These are phyloP conservation scores for Venturia nashicola DNA, from an alignment of 2,329 filamentous ascomycete species.

Conservation along the genomic window DNA sequence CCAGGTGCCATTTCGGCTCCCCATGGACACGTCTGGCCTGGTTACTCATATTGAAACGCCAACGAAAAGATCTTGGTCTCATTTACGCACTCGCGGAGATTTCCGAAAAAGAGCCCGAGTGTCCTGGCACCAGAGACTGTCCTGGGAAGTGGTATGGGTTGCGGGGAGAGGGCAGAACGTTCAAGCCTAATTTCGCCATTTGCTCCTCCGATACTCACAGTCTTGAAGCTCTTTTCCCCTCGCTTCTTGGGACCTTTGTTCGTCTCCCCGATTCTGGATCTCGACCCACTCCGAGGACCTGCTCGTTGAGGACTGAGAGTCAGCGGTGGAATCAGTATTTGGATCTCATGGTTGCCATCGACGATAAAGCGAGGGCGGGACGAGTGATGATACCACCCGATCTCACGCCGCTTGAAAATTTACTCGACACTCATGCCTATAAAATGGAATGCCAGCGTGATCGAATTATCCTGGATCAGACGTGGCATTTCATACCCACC, in stretches of 20 bases:
- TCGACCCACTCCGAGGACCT: conserved; percentile 32
- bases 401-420: conserved; percentile 48
- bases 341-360: conserved; percentile 42
- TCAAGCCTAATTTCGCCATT: conserved; percentile 56
- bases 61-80: conserved; percentile 52
- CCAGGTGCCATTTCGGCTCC: conserved; percentile 68
- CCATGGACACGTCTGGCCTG: conserved; percentile 80
- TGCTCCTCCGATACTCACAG: conserved; percentile 64
- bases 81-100: conserved; percentile 58
- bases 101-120: conserved; percentile 38
- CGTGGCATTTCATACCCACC: conserved; percentile 68
- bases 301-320: conserved; percentile 55
- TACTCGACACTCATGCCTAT: conserved; percentile 33
- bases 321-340: conserved; percentile 45
- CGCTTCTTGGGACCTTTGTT: conserved; percentile 53
- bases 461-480: conserved; percentile 45
- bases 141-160: conserved; percentile 65
- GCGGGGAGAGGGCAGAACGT: conserved; percentile 47
- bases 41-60: conserved; percentile 63
- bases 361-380: conserved; percentile 28
- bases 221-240: conserved; percentile 62
- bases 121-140: conserved; percentile 46
- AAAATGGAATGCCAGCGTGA: conserved; percentile 50
- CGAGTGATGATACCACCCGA: conserved; percentile 31
- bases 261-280: conserved; percentile 32